phyloP scores from a whole-genome alignment of 768 basidiomycete species.

The Xanthoconium stramineum region DNA sequence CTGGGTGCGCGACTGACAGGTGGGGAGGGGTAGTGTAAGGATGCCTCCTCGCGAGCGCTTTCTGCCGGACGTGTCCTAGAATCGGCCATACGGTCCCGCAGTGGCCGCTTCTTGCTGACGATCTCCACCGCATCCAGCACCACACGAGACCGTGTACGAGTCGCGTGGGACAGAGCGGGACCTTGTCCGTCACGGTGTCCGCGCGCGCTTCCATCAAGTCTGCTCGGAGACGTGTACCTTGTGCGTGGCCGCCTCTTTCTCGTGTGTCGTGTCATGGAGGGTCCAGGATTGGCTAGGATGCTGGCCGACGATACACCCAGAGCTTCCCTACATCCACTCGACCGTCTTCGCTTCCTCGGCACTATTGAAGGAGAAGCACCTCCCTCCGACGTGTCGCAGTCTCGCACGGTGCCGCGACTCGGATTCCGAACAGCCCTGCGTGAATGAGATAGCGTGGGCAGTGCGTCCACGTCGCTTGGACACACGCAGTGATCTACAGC shows the following conservation, averaged over 20 bases:
- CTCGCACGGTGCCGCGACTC: too few species aligned
- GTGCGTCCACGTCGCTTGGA: neutral
- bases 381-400: too few species aligned
- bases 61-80: neutral
- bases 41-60: neutral
- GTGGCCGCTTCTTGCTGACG: neutral
- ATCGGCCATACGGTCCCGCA: too few species aligned
- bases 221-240: too few species aligned
- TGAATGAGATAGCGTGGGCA: conserved; percentile 12
- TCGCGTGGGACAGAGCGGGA: neutral
- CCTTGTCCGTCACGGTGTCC: neutral
- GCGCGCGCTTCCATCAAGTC: too few species aligned
- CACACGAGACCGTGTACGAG: neutral
- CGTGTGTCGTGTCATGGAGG: too few species aligned
- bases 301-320: neutral
- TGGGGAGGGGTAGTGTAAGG: conserved; percentile 6
- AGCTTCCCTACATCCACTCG: neutral
- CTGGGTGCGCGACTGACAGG: neutral
- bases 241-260: too few species aligned
- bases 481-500: neutral
- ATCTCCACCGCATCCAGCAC: conserved; percentile 22
- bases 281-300: too few species aligned
- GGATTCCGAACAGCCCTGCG: neutral
- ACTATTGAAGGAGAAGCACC: neutral
- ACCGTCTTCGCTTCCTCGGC: conserved; percentile 2